A percentile compares a stretch with the other conserved stretches of the same genome.
Evolutionary conservation across 2,329 filamentous ascomycete genomes (phyloP).

Genomic region (Cytospora chrysosperma): DNA sequence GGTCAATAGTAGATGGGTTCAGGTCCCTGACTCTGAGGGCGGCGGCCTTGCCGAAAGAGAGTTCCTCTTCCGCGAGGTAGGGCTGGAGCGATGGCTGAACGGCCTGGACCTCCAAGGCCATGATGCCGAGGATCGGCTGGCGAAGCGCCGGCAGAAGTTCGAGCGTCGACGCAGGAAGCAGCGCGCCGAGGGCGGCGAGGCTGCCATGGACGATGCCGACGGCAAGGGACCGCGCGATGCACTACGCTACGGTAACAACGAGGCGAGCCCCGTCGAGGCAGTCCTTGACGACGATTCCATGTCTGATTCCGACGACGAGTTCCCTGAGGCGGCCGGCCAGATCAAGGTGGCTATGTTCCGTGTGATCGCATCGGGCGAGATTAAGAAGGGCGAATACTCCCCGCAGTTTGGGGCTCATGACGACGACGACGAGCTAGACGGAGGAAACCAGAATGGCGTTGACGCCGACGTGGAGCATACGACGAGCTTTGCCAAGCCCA

Average conservation of each 20-base stretch:
- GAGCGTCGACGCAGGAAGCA: constrained; percentile 66
- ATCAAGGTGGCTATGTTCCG: constrained; percentile 98
- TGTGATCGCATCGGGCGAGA: constrained; percentile 91
- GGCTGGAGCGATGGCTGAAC: constrained; percentile 93
- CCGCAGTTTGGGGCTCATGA: constrained; percentile 97
- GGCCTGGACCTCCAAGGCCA: constrained; percentile 92
- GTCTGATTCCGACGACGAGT: constrained; percentile 74
- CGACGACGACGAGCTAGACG: constrained; percentile 72
- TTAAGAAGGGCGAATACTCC: constrained; percentile 97
- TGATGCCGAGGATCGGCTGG: constrained; percentile 84
- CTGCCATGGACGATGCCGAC: constrained; percentile 39
- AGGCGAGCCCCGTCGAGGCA: constrained; percentile 70
- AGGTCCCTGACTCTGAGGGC: constrained; percentile 85
- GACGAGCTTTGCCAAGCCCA: constrained; percentile 95
- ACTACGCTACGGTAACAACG: constrained; percentile 77
- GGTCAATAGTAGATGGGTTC: constrained; percentile 98
- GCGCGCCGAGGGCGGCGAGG: constrained; percentile 45
- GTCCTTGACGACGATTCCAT: constrained; percentile 68
- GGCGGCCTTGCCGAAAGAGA: constrained; percentile 94
- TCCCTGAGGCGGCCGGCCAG: constrained; percentile 91
- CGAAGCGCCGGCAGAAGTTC: constrained; percentile 81
- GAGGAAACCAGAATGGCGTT: constrained; percentile 50
- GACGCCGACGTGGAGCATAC: constrained; percentile 92
- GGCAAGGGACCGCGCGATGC: constrained; percentile 54
- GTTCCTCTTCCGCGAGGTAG: constrained; percentile 95